These are phyloP conservation scores for Ophiostoma quercus DNA, from an alignment of 2,329 filamentous ascomycete species.

Conservation along the genomic window DNA sequence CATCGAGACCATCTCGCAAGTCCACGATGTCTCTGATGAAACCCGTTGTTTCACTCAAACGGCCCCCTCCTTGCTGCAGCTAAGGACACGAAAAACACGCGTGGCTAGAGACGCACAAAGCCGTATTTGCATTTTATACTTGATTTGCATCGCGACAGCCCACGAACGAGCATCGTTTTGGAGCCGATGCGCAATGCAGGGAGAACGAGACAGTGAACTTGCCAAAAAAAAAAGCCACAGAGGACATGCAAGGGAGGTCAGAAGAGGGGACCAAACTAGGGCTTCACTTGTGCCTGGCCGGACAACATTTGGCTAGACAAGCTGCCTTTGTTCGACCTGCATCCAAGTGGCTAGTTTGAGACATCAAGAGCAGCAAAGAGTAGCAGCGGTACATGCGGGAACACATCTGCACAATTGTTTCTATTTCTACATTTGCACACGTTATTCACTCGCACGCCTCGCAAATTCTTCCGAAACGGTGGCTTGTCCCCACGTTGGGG, in stretches of 20 bases:
- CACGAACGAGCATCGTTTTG: neutral
- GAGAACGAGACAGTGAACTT: conserved; percentile 6
- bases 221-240: neutral
- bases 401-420: neutral
- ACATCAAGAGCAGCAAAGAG: conserved; percentile 3
- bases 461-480: neutral
- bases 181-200: neutral
- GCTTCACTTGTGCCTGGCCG: neutral
- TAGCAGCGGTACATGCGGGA: neutral
- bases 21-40: neutral
- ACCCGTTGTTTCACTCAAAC: conserved; percentile 3
- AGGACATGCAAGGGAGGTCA: neutral
- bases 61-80: neutral
- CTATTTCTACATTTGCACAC: neutral
- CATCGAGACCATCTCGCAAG: neutral
- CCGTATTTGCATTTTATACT: neutral
- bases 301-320: conserved; percentile 7
- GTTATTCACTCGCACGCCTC: neutral
- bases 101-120: conserved; percentile 2
- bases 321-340: conserved; percentile 7
- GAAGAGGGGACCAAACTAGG: neutral
- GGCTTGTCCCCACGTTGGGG: neutral
- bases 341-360: neutral
- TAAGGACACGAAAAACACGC: conserved; percentile 3
- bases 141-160: neutral